These are phyloP conservation scores for Balansia obtecta DNA, from an alignment of 2,329 filamentous ascomycete genomes.

Conservation along the genomic window DNA sequence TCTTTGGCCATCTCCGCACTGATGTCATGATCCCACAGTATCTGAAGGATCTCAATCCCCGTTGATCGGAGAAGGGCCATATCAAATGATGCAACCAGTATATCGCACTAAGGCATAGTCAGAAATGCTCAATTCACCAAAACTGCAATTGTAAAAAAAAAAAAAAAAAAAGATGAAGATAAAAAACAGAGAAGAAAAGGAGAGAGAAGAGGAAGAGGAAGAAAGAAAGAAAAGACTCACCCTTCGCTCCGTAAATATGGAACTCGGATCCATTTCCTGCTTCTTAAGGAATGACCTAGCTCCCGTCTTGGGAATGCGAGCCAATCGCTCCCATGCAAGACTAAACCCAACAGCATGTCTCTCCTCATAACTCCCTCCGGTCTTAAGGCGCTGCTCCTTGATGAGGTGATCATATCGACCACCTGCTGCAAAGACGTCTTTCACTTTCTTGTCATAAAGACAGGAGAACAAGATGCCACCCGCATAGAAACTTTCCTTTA, in stretches of 20 bases:
- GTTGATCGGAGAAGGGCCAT: slow-evolving; percentile 59
- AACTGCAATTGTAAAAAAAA: too few species aligned
- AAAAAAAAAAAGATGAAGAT: background rate
- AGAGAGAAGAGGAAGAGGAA: slow-evolving; percentile 8
- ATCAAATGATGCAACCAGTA: slow-evolving; percentile 82
- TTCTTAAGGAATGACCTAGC: slow-evolving; percentile 57
- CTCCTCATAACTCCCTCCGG: slow-evolving; percentile 47
- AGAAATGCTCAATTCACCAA: too few species aligned
- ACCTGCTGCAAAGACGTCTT: slow-evolving; percentile 82
- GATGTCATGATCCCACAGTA: slow-evolving; percentile 72
- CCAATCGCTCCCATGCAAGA: slow-evolving; percentile 74
- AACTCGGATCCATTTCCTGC: slow-evolving; percentile 46
- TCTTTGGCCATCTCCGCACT: slow-evolving; percentile 80
- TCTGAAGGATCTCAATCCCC: slow-evolving; percentile 65
- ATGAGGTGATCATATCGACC: slow-evolving; percentile 88
- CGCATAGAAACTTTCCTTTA: slow-evolving; percentile 84
- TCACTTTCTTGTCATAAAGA: slow-evolving; percentile 71
- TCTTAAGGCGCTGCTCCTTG: slow-evolving; percentile 64
- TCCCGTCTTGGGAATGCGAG: slow-evolving; percentile 46
- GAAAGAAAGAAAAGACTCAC: slow-evolving; percentile 30
- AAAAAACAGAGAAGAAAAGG: background rate
- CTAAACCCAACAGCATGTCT: slow-evolving; percentile 87
- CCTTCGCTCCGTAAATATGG: slow-evolving; percentile 49
- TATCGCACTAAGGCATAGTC: slow-evolving; percentile 52
- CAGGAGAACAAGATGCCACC: slow-evolving; percentile 85